Conservation (phyloP, 768 basidiomycete genomes). For the Tubosaeta brunneosetosa region DNA sequence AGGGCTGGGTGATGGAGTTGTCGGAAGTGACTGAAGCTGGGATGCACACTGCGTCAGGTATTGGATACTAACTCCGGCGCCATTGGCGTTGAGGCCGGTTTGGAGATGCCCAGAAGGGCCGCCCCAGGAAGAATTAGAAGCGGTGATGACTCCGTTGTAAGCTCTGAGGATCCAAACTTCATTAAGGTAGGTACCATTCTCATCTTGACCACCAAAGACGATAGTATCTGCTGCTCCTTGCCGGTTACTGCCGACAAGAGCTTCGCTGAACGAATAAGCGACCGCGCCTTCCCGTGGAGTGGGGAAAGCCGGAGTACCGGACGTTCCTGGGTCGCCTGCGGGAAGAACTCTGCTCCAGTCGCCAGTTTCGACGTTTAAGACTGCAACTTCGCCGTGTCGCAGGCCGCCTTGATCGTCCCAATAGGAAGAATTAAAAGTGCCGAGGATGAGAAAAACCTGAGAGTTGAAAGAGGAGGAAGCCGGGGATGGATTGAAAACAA, state of each 20-base stretch:
- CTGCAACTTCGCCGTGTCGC: conserved; percentile 66
- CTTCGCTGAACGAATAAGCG: conserved; percentile 48
- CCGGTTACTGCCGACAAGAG: conserved; percentile 54
- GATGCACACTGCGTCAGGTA: conserved; percentile 61
- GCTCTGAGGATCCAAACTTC: conserved; percentile 78
- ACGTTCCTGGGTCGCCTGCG: conserved; percentile 60
- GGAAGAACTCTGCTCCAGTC: conserved; percentile 72
- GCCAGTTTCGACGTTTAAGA: conserved; percentile 57
- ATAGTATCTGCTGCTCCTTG: conserved; percentile 58
- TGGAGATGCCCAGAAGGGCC: conserved; percentile 60
- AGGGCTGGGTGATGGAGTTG: conserved; percentile 19
- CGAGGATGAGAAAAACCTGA: conserved; percentile 68
- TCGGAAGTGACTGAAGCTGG: conserved; percentile 23
- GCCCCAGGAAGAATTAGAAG: conserved; percentile 58
- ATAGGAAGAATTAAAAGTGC: conserved; percentile 54
- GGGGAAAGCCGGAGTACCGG: conserved; percentile 49
- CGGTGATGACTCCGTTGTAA: conserved; percentile 57
- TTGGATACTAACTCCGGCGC: conserved; percentile 58
- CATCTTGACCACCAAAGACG: conserved; percentile 74
- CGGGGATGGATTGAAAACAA: conserved; percentile 50
- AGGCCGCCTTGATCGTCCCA: conserved; percentile 67
- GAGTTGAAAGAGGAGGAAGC: conserved; percentile 49
- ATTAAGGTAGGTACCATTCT: conserved; percentile 58
- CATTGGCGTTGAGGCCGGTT: conserved; percentile 60
- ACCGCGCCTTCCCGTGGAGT: conserved; percentile 67